phyloP scores from a whole-genome alignment of 768 basidiomycete species.

The Hysterangium stoloniferum region DNA sequence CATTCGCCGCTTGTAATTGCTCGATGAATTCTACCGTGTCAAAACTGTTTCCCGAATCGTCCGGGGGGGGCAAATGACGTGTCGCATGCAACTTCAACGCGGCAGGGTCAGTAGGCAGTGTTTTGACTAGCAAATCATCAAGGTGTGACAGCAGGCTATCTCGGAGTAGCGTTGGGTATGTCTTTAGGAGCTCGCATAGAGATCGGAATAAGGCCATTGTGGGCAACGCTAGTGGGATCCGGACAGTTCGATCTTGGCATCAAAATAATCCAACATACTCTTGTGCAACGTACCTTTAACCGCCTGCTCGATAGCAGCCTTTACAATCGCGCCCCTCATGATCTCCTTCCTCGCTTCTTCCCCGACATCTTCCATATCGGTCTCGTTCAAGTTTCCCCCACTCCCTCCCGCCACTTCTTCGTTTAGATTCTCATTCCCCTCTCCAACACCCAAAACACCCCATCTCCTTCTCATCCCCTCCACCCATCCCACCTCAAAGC shows the following conservation, averaged over 20 bases:
- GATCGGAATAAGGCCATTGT: slow-evolving; percentile 34
- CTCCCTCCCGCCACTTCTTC: slow-evolving; percentile 26
- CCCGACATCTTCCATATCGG: slow-evolving; percentile 28
- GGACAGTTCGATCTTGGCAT: slow-evolving; percentile 15
- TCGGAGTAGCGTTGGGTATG: slow-evolving; percentile 38
- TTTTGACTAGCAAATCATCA: slow-evolving; percentile 32
- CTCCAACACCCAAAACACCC: slow-evolving; percentile 64
- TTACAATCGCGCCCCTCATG: slow-evolving; percentile 74
- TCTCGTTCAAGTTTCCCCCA: slow-evolving; percentile 18
- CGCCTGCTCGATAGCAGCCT: slow-evolving; percentile 68
- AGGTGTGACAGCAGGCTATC: slow-evolving; percentile 35
- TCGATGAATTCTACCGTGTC: slow-evolving; percentile 49
- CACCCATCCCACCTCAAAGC: slow-evolving; percentile 82
- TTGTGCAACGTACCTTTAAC: slow-evolving; percentile 47
- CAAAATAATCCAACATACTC: slow-evolving; percentile 15
- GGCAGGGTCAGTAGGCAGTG: slow-evolving; percentile 30
- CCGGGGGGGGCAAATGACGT: slow-evolving; percentile 20
- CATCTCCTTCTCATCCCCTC: slow-evolving; percentile 75
- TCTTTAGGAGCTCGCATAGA: slow-evolving; percentile 34
- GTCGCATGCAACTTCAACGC: slow-evolving; percentile 35
- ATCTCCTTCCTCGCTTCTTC: slow-evolving; percentile 56
- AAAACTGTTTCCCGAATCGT: slow-evolving; percentile 17
- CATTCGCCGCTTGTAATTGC: slow-evolving; percentile 40
- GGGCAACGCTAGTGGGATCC: slow-evolving; percentile 36
- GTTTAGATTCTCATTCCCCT: slow-evolving; percentile 17